Base-by-base conservation (phyloP, 352 stramenopile genomes). In the Globisporangium orthogonon region DNA sequence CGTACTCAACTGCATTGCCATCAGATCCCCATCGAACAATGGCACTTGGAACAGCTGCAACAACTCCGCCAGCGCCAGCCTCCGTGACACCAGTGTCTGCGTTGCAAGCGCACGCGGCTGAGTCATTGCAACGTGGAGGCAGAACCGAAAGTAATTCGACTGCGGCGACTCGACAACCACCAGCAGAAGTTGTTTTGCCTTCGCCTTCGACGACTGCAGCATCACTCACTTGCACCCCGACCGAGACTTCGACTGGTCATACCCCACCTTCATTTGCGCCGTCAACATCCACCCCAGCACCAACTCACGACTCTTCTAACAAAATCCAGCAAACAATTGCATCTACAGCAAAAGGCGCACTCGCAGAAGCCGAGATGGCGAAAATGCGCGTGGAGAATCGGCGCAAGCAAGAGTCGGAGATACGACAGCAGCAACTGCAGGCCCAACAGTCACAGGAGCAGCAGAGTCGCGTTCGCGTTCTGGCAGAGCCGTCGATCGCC, bases 301-400 rank as follows among this genome's bases (percentile, higher is more conserved):
- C 29, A 37, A 3, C 40, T 0, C 18, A 28, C 4, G 37, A 56
- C 30, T 17, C 50, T 1, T n/a, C 40, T 6, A 41, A 51, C 15
- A 66, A 61, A 33, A 66, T 61, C 28, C 60, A 82, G 30, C 41
- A 74, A 52, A 76, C 71, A 3, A 64, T 87, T 7, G 66, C 62
- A 11, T 61, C 73, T 4, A 84, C 74, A 11, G 67, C 69, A 17
- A 86, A 88, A 56, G 77, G 79, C 9, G 82, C 82, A 3, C 58
- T 83, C 23, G 74, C 69, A 5, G 82, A 91, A 61, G 82, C 82
- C 6, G 77, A 91, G 58, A 71, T 91, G 50, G 79, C 82, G 7
- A 86, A 83, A 55, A 65, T 71, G 29, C 75, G 82, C 7, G 77
- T 91, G 15, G 82, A 89, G 61, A 74, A 54, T 13, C 69, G 82